Conservation (phyloP, 345 rosid species). For the Pistacia vera region DNA sequence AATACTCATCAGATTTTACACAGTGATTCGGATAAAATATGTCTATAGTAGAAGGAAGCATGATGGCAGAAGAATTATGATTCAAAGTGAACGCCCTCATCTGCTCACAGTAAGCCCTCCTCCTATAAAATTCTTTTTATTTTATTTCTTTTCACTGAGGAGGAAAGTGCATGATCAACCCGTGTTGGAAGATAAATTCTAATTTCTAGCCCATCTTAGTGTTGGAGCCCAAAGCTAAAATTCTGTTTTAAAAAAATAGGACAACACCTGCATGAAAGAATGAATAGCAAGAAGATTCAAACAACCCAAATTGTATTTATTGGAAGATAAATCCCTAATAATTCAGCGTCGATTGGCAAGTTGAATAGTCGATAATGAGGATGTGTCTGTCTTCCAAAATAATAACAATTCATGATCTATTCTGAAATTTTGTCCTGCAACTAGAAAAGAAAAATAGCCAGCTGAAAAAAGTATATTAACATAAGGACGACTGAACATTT, state of each 20-base stretch:
- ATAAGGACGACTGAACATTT: not conserved
- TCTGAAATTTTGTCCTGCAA: not conserved
- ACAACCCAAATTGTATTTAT: not conserved
- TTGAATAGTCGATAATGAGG: slow-evolving; percentile 7
- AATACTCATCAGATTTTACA: too few relatives aligned
- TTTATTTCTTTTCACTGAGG: too few relatives aligned
- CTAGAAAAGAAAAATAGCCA: not conserved
- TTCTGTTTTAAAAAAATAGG: too few relatives aligned
- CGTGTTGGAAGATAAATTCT: too few relatives aligned
- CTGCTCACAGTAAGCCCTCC: too few relatives aligned
- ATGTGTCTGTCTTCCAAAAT: slow-evolving; percentile 7
- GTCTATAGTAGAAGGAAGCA: too few relatives aligned
- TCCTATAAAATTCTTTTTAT: too few relatives aligned
- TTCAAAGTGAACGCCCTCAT: too few relatives aligned
- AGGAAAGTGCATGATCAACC: too few relatives aligned
- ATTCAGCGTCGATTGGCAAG: not conserved
- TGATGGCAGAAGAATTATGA: too few relatives aligned
- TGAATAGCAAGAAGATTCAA: not conserved
- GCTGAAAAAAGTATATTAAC: not conserved
- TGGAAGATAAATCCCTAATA: not conserved
- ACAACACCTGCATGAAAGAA: not conserved
- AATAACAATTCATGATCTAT: slow-evolving; percentile 1
- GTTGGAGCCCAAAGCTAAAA: not conserved
- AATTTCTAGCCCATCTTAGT: not conserved
- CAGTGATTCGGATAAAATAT: too few relatives aligned